Conservation (phyloP, 306 rosid genomes). For the Prosopis cineraria region DNA sequence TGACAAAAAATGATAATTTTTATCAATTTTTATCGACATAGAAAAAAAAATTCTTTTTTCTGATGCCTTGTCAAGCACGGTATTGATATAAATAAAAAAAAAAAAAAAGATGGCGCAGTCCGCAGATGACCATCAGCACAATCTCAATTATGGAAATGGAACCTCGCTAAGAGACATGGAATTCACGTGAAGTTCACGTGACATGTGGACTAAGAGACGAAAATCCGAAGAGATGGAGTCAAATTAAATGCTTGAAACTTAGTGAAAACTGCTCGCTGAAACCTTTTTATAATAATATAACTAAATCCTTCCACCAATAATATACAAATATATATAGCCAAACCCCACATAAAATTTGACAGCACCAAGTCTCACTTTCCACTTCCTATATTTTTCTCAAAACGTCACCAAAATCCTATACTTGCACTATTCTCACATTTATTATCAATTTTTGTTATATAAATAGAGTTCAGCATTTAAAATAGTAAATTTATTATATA, state of each 20-base stretch:
- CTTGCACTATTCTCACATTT: not conserved
- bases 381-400: not conserved
- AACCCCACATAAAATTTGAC: not conserved
- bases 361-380: not conserved
- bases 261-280: too few species aligned
- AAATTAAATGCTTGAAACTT: not conserved
- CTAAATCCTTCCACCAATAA: too few species aligned
- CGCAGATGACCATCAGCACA: not conserved
- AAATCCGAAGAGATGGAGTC: not conserved
- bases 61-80: not conserved
- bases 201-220: not conserved
- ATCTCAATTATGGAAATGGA: not conserved
- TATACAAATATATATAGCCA: too few species aligned
- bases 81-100: not conserved
- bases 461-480: not conserved
- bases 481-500: not conserved
- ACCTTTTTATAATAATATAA: too few species aligned
- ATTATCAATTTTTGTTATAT: not conserved
- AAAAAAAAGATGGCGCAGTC: not conserved
- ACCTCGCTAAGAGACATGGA: not conserved
- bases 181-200: constrained; percentile 42
- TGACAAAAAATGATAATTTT: too few species aligned
- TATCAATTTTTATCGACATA: too few species aligned
- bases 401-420: not conserved
- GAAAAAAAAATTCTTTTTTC: not conserved